These are phyloP conservation scores for Symmetrospora coprosmae DNA, from an alignment of 768 basidiomycete species.

Conservation along the genomic window DNA sequence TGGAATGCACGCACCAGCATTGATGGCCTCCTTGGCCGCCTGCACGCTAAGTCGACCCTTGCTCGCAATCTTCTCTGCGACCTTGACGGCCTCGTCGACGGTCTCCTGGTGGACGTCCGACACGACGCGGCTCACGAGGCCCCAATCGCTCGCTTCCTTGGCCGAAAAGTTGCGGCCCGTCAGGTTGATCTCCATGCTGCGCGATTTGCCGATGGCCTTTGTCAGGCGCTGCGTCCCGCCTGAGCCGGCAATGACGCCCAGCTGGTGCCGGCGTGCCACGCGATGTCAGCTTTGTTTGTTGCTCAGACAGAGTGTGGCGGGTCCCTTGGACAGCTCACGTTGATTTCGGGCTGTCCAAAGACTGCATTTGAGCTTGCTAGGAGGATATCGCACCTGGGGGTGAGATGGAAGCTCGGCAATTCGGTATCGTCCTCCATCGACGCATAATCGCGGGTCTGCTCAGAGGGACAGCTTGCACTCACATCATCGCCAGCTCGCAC, in stretches of 20 bases:
- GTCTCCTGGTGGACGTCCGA: constrained; percentile 61
- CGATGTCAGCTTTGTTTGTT: not conserved
- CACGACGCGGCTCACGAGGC: constrained; percentile 69
- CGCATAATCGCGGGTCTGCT: too few species aligned
- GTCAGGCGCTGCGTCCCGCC: constrained; percentile 87
- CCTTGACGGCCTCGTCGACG: constrained; percentile 67
- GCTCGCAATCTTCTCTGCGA: constrained; percentile 62
- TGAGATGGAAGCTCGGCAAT: not conserved
- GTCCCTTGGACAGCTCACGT: constrained; percentile 34
- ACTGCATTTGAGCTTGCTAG: constrained; percentile 75
- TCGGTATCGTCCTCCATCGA: too few species aligned
- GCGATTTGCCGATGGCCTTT: constrained; percentile 71
- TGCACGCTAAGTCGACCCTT: constrained; percentile 71
- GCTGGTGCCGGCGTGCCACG: constrained; percentile 25
- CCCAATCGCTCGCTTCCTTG: constrained; percentile 70
- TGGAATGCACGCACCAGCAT: constrained; percentile 48
- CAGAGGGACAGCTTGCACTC: too few species aligned
- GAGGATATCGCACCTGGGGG: constrained; percentile 59
- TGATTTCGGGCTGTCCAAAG: constrained; percentile 94
- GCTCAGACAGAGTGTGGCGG: not conserved
- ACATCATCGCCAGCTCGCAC: constrained; percentile 90
- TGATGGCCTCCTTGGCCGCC: constrained; percentile 84
- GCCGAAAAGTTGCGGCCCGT: constrained; percentile 73
- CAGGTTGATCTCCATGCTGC: constrained; percentile 84
- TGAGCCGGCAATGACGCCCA: constrained; percentile 86